A percentile compares a stretch with the other conserved stretches of the same genome.
Evolutionary conservation across 2,329 filamentous ascomycete genomes (phyloP).

Genomic region (Monosporascus ibericus): DNA sequence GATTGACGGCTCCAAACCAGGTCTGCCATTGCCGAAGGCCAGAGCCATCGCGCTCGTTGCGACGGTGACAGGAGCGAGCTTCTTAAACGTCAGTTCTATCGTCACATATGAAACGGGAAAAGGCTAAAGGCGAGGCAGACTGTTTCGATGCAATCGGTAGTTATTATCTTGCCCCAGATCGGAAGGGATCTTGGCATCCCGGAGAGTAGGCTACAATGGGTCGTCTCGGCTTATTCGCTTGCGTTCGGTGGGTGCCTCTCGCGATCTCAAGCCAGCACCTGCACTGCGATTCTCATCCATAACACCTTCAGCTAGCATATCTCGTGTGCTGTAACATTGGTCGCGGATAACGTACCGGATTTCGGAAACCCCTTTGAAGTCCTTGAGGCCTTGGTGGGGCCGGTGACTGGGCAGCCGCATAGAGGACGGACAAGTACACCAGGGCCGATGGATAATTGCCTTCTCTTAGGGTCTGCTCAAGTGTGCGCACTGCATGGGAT

Average conservation of each 20-base stretch:
- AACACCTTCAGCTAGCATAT: no score
- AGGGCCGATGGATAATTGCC: no score
- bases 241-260: slow-evolving; percentile 39
- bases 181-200: slow-evolving; percentile 50
- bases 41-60: slow-evolving; percentile 48
- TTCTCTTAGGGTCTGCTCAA: no score
- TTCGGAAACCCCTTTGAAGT: no score
- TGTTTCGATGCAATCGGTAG: slow-evolving; percentile 50
- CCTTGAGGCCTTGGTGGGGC: no score
- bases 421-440: no score
- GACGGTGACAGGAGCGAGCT: slow-evolving; percentile 49
- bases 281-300: no score
- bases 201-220: slow-evolving; percentile 56
- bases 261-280: no score
- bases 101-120: slow-evolving; percentile 3
- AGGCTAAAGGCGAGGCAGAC: slow-evolving; percentile 32
- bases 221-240: slow-evolving; percentile 60
- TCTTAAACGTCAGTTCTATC: slow-evolving; percentile 41
- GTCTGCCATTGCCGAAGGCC: slow-evolving; percentile 39
- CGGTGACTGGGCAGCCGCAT: no score
- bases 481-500: no score
- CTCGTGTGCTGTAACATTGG: no score
- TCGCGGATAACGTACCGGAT: no score
- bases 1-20: slow-evolving; percentile 5
- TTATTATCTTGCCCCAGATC: slow-evolving; percentile 59